Percentiles rank a stretch among this genome's conserved stretches.
Conservation (phyloP, 2,329 filamentous ascomycete genomes). For the Monilinia aucupariae region DNA sequence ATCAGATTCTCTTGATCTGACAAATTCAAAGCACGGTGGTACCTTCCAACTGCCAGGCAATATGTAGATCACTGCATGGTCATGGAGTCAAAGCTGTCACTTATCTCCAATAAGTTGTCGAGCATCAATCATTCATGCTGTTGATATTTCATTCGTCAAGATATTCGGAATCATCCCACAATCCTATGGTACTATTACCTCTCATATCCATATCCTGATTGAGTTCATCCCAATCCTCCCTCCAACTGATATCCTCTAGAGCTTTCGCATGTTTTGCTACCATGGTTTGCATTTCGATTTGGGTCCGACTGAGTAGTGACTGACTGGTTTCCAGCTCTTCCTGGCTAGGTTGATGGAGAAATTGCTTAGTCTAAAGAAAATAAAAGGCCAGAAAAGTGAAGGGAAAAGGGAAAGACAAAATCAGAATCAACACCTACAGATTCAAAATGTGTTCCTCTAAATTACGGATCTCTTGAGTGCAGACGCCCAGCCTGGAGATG, state of each 20-base stretch:
- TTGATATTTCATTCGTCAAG: not conserved
- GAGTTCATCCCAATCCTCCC: conserved; percentile 51
- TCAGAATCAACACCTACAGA: conserved; percentile 42
- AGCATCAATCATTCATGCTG: not conserved
- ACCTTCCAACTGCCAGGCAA: not conserved
- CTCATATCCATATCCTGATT: conserved; percentile 37
- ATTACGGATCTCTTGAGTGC: conserved; percentile 53
- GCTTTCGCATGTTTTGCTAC: conserved; percentile 51
- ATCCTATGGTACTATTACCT: conserved; percentile 11
- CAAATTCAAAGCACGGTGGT: not conserved
- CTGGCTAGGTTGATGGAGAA: conserved; percentile 40
- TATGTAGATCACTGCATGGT: not conserved
- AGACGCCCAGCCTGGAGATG: conserved; percentile 51
- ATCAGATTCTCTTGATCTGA: not conserved
- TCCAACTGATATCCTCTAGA: conserved; percentile 50
- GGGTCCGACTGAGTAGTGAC: conserved; percentile 55
- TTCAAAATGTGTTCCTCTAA: conserved; percentile 54
- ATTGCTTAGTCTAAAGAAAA: conserved; percentile 10
- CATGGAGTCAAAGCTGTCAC: not conserved
- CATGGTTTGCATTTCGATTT: conserved; percentile 57
- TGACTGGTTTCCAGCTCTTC: conserved; percentile 52
- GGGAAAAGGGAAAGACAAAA: not conserved
- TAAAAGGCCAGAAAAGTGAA: conserved; percentile 26
- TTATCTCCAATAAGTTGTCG: not conserved
- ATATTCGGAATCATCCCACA: conserved; percentile 3